phyloP scores from a whole-genome alignment of 805 yeast species.

The Candida easanensis region DNA sequence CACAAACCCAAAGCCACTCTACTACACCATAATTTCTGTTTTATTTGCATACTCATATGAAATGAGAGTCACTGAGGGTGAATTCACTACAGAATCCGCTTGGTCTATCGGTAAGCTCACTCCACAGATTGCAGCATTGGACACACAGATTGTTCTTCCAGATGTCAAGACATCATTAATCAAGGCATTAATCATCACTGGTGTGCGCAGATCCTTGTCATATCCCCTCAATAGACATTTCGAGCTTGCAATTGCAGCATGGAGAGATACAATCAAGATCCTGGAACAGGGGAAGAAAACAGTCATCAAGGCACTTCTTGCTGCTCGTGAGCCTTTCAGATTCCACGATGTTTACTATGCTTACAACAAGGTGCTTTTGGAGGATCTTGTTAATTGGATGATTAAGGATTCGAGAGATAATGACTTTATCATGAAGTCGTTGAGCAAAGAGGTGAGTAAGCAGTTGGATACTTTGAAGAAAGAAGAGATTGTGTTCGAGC shows the following conservation, averaged over 20 bases:
- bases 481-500: constrained; percentile 54
- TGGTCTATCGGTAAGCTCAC: constrained; percentile 90
- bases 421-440: constrained; percentile 54
- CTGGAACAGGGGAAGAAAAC: constrained; percentile 68
- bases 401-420: constrained; percentile 53
- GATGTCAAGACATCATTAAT: constrained; percentile 34
- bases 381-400: constrained; percentile 77
- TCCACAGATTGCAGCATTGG: constrained; percentile 77
- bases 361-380: constrained; percentile 72
- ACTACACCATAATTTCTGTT: constrained; percentile 61
- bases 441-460: constrained; percentile 62
- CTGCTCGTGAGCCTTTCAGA: constrained; percentile 69
- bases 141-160: constrained; percentile 46
- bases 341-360: constrained; percentile 83
- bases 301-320: constrained; percentile 57
- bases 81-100: constrained; percentile 77
- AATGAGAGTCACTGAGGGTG: constrained; percentile 67
- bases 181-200: constrained; percentile 53
- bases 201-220: constrained; percentile 68
- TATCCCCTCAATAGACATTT: constrained; percentile 80
- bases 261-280: constrained; percentile 71
- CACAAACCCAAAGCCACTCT: constrained; percentile 51
- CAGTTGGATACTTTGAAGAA: constrained; percentile 38
- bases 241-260: constrained; percentile 53
- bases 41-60: constrained; percentile 78